Evolutionary conservation across 2,329 filamentous ascomycete genomes (phyloP).

Genomic region (Graphilbum ipis-grandicollis): DNA sequence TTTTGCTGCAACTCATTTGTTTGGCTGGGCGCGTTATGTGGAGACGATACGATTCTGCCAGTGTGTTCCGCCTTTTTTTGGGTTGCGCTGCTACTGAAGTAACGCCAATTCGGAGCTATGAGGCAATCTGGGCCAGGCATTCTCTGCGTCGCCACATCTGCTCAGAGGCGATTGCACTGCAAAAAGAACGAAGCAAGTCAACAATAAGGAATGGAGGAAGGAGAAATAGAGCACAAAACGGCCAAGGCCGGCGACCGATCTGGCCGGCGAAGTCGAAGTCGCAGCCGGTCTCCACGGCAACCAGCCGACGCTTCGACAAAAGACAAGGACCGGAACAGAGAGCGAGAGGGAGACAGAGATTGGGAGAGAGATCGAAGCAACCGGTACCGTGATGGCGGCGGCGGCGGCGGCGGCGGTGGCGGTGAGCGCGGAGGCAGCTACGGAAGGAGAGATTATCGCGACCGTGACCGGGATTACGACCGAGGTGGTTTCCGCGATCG

Average conservation of each 20-base stretch:
- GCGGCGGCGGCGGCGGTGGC: too few species aligned
- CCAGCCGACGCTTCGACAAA: not conserved
- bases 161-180: conserved; percentile 16
- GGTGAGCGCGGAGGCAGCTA: not conserved
- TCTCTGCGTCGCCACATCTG: too few species aligned
- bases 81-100: too few species aligned
- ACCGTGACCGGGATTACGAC: conserved; percentile 8
- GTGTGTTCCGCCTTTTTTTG: too few species aligned
- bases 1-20: too few species aligned
- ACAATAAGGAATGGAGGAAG: conserved; percentile 15
- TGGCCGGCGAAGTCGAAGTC: not conserved
- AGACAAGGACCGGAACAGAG: not conserved
- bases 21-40: too few species aligned
- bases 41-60: too few species aligned
- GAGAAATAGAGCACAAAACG: conserved; percentile 1
- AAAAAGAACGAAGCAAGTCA: too few species aligned
- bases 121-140: too few species aligned
- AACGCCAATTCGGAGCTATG: too few species aligned
- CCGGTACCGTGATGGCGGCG: too few species aligned
- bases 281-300: conserved; percentile 3
- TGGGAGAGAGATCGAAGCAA: too few species aligned
- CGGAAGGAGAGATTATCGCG: not conserved
- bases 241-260: not conserved
- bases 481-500: conserved; percentile 12
- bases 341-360: not conserved